Base-by-base conservation (phyloP, 139 green algal species). In the Astrephomene gubernaculifera region DNA sequence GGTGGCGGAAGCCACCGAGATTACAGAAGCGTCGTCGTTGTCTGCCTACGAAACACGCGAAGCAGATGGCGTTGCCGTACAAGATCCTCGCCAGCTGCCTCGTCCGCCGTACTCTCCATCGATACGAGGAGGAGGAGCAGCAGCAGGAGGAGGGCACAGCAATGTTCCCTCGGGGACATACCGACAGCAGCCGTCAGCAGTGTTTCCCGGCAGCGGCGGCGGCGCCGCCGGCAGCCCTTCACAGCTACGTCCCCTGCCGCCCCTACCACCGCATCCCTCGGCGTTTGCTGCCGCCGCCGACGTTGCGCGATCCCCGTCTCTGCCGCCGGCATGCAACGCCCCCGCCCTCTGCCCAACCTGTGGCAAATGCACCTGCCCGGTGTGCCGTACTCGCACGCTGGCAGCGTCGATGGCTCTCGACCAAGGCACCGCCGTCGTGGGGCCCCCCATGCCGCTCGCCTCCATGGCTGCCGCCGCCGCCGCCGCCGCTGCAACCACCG, bases 351-450 rank as follows among this genome's bases (percentile, higher is more conserved):
- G 78, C 33, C 33, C 41, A 19, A 74, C 43, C 0, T 84, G 78
- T 63, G 63, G 78, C 22, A 60, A 44, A n/a, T 84, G 78, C 60
- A 74, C 63, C 43, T 84, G 78, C 78, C 6, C 19, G 14, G 43
- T 1, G 0, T 84, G 78, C 43, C 29, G 31, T 9, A 31, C 61
- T 0, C 61, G 78, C 1, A 24, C 33, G 63, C 31, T 52, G 33
- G 78, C 63, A 31, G 41, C 78, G 43, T 43, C 78, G 31, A 9
- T 10, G 61, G 64, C 44, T 8, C 0, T 84, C 43, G 78, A 74
- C 61, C 35, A 71, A 21, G 78, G 78, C 17, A 24, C 27, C 2
- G 61, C 43, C 10, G 33, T 21, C 10, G 63, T 84, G 17, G 43
- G 1, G 41, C 33, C 21, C 25, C 63, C 27, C 27, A 27, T 1